These are phyloP conservation scores for Alternaria sp. DNA, from an alignment of 2,329 filamentous ascomycete species.

Conservation along the genomic window DNA sequence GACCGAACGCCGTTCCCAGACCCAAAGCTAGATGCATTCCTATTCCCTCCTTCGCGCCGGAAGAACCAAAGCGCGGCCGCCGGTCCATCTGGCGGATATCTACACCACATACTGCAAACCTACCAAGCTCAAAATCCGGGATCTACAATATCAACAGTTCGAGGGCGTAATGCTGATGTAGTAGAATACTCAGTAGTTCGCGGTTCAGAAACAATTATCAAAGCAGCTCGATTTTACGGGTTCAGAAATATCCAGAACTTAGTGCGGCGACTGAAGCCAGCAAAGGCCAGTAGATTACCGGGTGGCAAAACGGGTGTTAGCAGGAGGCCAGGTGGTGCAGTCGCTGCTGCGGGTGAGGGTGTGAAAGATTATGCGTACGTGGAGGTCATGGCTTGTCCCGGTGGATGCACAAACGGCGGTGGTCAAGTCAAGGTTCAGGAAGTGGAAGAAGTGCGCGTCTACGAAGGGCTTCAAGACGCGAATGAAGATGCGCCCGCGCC, in stretches of 20 bases:
- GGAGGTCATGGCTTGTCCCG: slow-evolving; percentile 98
- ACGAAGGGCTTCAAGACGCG: slow-evolving; percentile 32
- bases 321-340: slow-evolving; percentile 74
- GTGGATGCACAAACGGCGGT: slow-evolving; percentile 97
- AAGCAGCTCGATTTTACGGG: slow-evolving; percentile 83
- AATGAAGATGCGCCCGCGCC: slow-evolving; percentile 40
- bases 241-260: slow-evolving; percentile 99
- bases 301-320: slow-evolving; percentile 42
- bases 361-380: slow-evolving; percentile 85
- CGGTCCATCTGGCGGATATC: slow-evolving; percentile 86
- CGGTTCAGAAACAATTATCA: slow-evolving; percentile 46
- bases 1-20: slow-evolving; percentile 73
- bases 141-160: slow-evolving; percentile 71
- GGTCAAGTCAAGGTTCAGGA: slow-evolving; percentile 94
- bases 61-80: slow-evolving; percentile 60
- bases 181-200: slow-evolving; percentile 78
- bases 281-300: slow-evolving; percentile 65
- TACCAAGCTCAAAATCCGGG: slow-evolving; percentile 74
- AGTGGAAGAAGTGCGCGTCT: slow-evolving; percentile 56
- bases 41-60: slow-evolving; percentile 64
- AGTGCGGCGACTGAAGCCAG: slow-evolving; percentile 87
- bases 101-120: slow-evolving; percentile 81
- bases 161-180: slow-evolving; percentile 89
- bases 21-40: slow-evolving; percentile 69
- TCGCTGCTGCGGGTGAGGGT: slow-evolving; percentile 64